Conservation (phyloP, 495 filamentous ascomycete genomes). For the Chaetomium cochliodes region DNA sequence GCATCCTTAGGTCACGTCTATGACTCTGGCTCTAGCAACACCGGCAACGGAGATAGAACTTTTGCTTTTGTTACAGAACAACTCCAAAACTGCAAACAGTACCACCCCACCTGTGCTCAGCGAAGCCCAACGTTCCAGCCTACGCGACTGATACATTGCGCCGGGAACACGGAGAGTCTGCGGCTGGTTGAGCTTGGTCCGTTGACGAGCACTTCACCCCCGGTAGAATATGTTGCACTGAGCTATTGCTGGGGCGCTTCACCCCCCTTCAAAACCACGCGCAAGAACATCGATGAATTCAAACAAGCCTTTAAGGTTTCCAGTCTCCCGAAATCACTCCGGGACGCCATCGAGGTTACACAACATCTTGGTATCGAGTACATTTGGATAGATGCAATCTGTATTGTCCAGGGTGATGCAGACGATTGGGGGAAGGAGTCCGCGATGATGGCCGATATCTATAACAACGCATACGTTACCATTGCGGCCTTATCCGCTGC, state of each 20-base stretch:
- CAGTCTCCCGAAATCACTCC: not conserved
- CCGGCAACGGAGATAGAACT: not conserved
- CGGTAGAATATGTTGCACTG: not conserved
- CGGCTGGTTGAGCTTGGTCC: not conserved
- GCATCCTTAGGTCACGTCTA: no score
- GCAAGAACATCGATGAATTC: not conserved
- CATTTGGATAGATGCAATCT: not conserved
- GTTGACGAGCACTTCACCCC: not conserved
- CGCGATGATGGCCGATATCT: not conserved
- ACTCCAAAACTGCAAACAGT: not conserved
- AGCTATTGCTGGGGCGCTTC: not conserved
- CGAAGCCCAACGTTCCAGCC: not conserved
- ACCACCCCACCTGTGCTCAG: not conserved
- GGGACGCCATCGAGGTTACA: not conserved
- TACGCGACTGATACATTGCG: not conserved
- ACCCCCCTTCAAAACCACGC: not conserved
- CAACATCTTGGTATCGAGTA: not conserved
- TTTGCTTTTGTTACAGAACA: not conserved
- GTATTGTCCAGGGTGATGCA: not conserved
- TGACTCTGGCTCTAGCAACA: no score
- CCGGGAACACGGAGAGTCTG: not conserved
- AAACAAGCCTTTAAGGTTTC: not conserved
- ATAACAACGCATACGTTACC: not conserved
- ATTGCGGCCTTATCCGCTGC: not conserved
- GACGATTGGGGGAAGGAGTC: not conserved